A percentile compares a stretch with the other conserved stretches of the same genome.
Evolutionary conservation across 305 asterid species (phyloP).

Genomic region (Striga hermonthica): DNA sequence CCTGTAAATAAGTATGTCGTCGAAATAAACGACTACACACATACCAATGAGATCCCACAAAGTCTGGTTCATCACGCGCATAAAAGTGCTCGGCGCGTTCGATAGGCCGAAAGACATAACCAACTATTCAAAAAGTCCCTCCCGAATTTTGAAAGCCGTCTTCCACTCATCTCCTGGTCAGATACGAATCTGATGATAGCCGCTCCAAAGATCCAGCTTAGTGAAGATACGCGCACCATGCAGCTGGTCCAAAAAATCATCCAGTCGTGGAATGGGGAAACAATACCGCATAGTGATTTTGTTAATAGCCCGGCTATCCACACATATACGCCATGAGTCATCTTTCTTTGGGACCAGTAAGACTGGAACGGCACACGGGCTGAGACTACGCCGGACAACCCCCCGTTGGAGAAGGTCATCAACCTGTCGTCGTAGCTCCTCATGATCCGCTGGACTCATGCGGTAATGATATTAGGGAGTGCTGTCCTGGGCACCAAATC

Average conservation of each 20-base stretch:
- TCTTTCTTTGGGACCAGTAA: neutral
- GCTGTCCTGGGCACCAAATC: neutral
- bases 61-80: neutral
- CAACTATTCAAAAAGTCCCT: neutral
- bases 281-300: neutral
- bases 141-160: neutral
- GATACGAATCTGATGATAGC: neutral
- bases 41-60: neutral
- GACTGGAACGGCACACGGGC: neutral
- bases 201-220: neutral
- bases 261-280: too few species aligned
- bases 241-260: too few species aligned
- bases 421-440: neutral
- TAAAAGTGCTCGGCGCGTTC: neutral
- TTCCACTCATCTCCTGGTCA: neutral
- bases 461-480: neutral
- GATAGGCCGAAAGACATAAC: neutral
- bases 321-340: neutral
- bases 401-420: neutral
- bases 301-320: neutral
- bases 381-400: neutral
- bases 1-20: neutral
- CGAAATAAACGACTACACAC: neutral
- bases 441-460: neutral
- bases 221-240: neutral